Base-by-base conservation (phyloP, 2,329 filamentous ascomycete genomes). In the Bimuria novae-zelandiae region DNA sequence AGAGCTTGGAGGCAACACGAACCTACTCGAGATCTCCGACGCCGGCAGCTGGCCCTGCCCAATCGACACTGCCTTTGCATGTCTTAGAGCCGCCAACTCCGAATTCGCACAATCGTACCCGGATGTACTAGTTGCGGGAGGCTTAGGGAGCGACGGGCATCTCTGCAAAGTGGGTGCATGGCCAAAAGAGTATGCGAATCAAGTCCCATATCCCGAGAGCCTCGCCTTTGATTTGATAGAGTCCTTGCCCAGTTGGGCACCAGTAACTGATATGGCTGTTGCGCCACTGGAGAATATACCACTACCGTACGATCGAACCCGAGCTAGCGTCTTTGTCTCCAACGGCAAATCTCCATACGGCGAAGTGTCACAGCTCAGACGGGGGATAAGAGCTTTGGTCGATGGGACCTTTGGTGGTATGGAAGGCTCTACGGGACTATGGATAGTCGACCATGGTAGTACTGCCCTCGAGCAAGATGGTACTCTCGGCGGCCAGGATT, bases 31-130 rank as follows among this genome's bases (percentile, higher is more conserved):
- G 8, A 63, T 62, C 11, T 59, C 62, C 7, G 82, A 80, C 40
- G 77, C 83, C 49, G 64, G 60, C 70, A 87, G 48, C 79, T 85
- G 90, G 59, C 80, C 83, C 47, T 89, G 88, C 63, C 90, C 89
- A 55, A 88, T 96, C 41, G 89, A 91, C 52, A 86, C 83, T 2
- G 91, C 91, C 2, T 95, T 97, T 69, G 88, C 91, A 46, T 89
- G 86, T 48, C 69, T 84, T 16, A 78, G 79, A 51, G 79, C 89
- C n/a, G 64, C 66, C 41, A 59, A 59, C 30, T 62, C 62, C 1
- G 85, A 83, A 42, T 59, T 56, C 30, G 62, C 58, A 49, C 83
- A 84, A 57, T 77, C 81, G 30, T 85, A 83, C 52, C 85, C 86
- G 2, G 92, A 96, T 69, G 81, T 95, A n/a, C 77, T 96, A 41